A percentile compares a stretch with the other conserved stretches of the same genome.
These are phyloP conservation scores for Cryptococcus depauperatus DNA, from an alignment of 1,284 basidiomycete genomes.

Conservation along the genomic window DNA sequence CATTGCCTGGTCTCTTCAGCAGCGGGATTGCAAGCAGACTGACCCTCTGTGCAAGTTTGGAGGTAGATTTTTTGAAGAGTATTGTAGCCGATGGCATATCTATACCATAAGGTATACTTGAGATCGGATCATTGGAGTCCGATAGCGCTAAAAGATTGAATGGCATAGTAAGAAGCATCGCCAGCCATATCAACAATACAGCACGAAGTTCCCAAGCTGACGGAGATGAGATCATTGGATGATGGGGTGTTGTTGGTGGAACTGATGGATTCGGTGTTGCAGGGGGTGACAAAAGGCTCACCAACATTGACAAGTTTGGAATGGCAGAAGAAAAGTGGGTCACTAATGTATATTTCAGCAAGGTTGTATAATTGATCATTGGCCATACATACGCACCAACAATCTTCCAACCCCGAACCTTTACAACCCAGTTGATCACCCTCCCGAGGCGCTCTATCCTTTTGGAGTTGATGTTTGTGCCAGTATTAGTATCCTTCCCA, in stretches of 20 bases:
- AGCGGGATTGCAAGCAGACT: constrained; percentile 29
- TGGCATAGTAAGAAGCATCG: constrained; percentile 86
- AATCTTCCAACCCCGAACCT: constrained; percentile 84
- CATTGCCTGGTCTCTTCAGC: constrained; percentile 38
- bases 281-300: constrained; percentile 57
- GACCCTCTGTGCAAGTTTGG: constrained; percentile 55
- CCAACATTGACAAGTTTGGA: constrained; percentile 65
- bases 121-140: constrained; percentile 30
- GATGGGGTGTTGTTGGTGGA: constrained; percentile 36
- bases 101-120: constrained; percentile 50
- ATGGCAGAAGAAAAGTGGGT: constrained; percentile 63
- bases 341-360: constrained; percentile 8
- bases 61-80: constrained; percentile 56
- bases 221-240: constrained; percentile 26
- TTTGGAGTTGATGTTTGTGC: constrained; percentile 1
- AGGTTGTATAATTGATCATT: constrained; percentile 2
- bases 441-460: constrained; percentile 45
- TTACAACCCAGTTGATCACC: constrained; percentile 75
- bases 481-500: constrained; percentile 17
- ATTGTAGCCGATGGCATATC: constrained; percentile 59
- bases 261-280: constrained; percentile 46
- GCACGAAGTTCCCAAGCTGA: constrained; percentile 73
- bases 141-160: constrained; percentile 76
- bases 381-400: constrained; percentile 66
- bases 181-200: constrained; percentile 81